These are phyloP conservation scores for Alternaria tenuissima DNA, from an alignment of 2,329 filamentous ascomycete genomes.

Conservation along the genomic window DNA sequence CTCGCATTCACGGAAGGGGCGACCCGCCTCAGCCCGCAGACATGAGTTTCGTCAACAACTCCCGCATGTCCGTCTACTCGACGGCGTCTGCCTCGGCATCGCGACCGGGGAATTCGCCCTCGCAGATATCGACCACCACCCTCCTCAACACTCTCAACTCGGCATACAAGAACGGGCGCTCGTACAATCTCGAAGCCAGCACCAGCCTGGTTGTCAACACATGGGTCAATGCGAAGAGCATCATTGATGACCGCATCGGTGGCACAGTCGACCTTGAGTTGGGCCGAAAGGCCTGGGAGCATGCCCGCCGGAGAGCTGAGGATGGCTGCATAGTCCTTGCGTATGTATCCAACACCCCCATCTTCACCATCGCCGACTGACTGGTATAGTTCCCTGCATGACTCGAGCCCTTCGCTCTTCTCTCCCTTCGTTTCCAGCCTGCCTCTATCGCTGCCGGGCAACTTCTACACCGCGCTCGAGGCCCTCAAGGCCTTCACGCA, in stretches of 20 bases:
- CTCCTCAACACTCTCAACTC: conserved; percentile 92
- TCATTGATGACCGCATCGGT: conserved; percentile 73
- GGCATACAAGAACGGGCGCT: conserved; percentile 80
- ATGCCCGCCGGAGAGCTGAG: conserved; percentile 91
- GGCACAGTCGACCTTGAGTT: conserved; percentile 83
- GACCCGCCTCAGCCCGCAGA: conserved; percentile 35
- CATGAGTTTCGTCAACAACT: conserved; percentile 63
- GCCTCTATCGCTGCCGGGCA: conserved; percentile 78
- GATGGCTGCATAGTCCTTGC: conserved; percentile 92
- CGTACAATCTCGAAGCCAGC: conserved; percentile 88
- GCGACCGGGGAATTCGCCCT: conserved; percentile 68
- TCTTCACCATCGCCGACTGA: conserved; percentile 17
- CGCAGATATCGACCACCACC: conserved; percentile 90
- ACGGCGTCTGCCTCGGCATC: conserved; percentile 66
- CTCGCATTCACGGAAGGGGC: conserved; percentile 28
- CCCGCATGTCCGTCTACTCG: conserved; percentile 69
- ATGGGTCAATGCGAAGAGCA: conserved; percentile 83
- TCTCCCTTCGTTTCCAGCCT: conserved; percentile 81
- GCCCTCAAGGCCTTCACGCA: conserved; percentile 86
- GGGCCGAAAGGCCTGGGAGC: conserved; percentile 89
- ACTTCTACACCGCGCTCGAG: conserved; percentile 79
- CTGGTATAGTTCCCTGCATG: conserved; percentile 78
- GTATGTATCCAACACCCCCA: conserved; percentile 60
- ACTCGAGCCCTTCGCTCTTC: conserved; percentile 85
- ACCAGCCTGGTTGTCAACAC: conserved; percentile 95